Percentiles rank a stretch among this genome's conserved stretches.
Conservation (phyloP, 192 early-diverging fungal species). For the Funneliformis geosporum region DNA sequence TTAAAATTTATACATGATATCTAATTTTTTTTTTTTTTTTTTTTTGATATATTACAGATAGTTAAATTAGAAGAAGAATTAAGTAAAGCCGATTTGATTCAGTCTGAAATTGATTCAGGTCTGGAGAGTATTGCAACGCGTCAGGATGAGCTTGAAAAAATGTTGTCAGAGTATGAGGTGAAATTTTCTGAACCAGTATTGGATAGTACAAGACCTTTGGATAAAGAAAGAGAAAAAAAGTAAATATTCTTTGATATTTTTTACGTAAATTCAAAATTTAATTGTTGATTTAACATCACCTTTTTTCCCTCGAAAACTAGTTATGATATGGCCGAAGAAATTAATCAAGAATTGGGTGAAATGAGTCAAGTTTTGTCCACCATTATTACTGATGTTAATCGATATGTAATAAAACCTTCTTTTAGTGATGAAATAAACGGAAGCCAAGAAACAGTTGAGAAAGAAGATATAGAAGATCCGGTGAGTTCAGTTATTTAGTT, state of each 20-base stretch:
- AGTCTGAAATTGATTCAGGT: slow-evolving; percentile 80
- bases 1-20: slow-evolving; percentile 24
- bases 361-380: slow-evolving; percentile 74
- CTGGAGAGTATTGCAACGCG: slow-evolving; percentile 87
- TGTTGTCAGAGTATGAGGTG: slow-evolving; percentile 80
- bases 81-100: slow-evolving; percentile 69
- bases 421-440: slow-evolving; percentile 43
- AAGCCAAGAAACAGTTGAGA: slow-evolving; percentile 11
- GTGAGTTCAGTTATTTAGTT: slow-evolving; percentile 25
- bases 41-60: slow-evolving; percentile 54
- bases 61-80: slow-evolving; percentile 74
- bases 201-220: slow-evolving; percentile 40
- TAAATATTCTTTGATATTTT: neutral
- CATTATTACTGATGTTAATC: slow-evolving; percentile 89
- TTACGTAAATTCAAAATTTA: neutral
- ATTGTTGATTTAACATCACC: neutral
- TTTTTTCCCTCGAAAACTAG: slow-evolving; percentile 63
- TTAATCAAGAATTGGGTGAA: slow-evolving; percentile 87
- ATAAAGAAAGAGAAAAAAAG: slow-evolving; percentile 47
- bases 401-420: slow-evolving; percentile 39
- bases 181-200: slow-evolving; percentile 57
- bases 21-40: neutral
- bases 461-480: slow-evolving; percentile 38
- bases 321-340: slow-evolving; percentile 81
- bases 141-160: slow-evolving; percentile 76